Evolutionary conservation across 2,329 filamentous ascomycete genomes (phyloP).

Genomic region (Proliferodiscus dingleyae): DNA sequence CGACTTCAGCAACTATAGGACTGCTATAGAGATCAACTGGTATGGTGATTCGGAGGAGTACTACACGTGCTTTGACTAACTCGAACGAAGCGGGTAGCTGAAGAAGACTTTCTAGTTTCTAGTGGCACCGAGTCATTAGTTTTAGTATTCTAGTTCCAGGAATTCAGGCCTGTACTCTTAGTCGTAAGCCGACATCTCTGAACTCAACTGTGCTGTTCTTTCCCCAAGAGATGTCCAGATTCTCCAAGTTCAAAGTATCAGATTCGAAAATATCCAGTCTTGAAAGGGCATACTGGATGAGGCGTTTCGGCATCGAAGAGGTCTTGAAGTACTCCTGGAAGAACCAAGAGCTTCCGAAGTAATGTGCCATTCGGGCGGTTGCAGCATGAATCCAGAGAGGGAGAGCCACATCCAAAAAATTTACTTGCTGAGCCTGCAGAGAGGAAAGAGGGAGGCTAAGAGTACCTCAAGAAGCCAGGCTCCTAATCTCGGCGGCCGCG

Average conservation of each 20-base stretch:
- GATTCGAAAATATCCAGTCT: constrained; percentile 83
- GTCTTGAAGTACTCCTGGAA: constrained; percentile 26
- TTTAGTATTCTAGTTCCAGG: constrained; percentile 3
- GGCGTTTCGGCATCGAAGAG: constrained; percentile 77
- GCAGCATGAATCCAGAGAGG: not conserved
- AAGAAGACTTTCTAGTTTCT: constrained; percentile 76
- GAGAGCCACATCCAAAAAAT: not conserved
- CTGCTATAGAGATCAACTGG: constrained; percentile 85
- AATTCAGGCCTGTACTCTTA: constrained; percentile 53
- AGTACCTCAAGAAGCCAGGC: constrained; percentile 16
- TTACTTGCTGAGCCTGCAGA: constrained; percentile 4
- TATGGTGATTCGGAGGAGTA: constrained; percentile 73
- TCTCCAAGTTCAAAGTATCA: constrained; percentile 78
- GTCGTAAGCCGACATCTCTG: constrained; percentile 75
- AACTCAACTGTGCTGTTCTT: constrained; percentile 80
- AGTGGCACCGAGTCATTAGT: constrained; percentile 17
- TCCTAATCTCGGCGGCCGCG: constrained; percentile 22
- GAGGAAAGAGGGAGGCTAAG: constrained; percentile 5
- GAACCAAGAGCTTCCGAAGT: constrained; percentile 17
- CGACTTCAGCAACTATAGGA: constrained; percentile 74
- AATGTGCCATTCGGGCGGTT: constrained; percentile 29
- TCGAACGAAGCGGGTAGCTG: constrained; percentile 68
- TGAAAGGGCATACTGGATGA: constrained; percentile 80
- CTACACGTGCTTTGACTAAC: constrained; percentile 68
- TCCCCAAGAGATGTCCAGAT: constrained; percentile 78